Evolutionary conservation across 352 stramenopile species (phyloP), one percentile per base, ranked within the genome.

Genomic region (Phytophthora foliorum): DNA sequence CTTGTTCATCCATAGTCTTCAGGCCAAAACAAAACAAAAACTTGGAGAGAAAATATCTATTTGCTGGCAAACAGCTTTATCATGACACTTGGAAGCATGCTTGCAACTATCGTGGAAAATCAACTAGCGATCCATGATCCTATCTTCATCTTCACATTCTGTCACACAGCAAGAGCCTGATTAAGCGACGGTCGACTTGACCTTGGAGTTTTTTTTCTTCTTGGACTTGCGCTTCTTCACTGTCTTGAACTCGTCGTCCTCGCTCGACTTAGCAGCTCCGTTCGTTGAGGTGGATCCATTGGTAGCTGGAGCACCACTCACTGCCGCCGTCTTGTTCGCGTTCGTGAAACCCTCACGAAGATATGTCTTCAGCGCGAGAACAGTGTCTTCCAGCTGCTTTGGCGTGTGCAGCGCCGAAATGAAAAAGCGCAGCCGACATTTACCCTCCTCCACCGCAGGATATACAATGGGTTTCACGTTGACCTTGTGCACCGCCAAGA

Each of bases 391-490:
- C 27, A 96, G 69, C 61, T 95, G 81, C 61, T 81, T 76, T 49
- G 84, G 82, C 21, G 79, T 88, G 69, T 95, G 86, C 32, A 92
- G 63, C 17, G 84, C 81, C 48, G 84, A 94, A 53, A 96, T 92
- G 67, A 96, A 96, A 61, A 96, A 96, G 19, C 89, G 87, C 39
- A 96, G 65, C 41, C 89, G 82, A 45, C 86, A 92, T 62, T 95
- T 93, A 50, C 89, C 89, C 64, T 93, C 86, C 49, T 93, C 89
- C 27, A 96, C 89, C 0, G 89, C 89, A 41, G 89, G 89, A 55
- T 96, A 89, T 64, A 96, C 88, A 53, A 94, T 94, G 8, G 89
- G 86, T 63, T 93, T 96, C 34, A 94, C 87, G 56, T 94, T 94
- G 19, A 94, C 66, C 38, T 87, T 67, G 38, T 90, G 74, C 17